A percentile compares a stretch with the other conserved stretches of the same genome.
Evolutionary conservation across 2,329 filamentous ascomycete species (phyloP).

Genomic region (Aspergillus floridensis): DNA sequence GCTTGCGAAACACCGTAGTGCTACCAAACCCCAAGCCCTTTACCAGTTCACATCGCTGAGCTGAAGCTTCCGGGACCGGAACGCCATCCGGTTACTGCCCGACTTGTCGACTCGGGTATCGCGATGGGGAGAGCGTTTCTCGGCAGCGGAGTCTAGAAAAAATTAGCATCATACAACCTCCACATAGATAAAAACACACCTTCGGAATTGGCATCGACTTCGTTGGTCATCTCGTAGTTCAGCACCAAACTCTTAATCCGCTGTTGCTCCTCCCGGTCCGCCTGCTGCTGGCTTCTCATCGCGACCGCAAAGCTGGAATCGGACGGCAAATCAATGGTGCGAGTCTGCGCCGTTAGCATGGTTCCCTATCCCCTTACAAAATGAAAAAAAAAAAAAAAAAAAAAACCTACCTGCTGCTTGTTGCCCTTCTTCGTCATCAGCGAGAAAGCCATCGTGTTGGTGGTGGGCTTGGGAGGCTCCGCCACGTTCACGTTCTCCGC

Average conservation of each 20-base stretch:
- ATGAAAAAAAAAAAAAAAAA: too few species aligned
- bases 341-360: constrained; percentile 60
- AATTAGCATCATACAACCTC: constrained; percentile 29
- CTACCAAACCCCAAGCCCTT: background rate
- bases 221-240: constrained; percentile 89
- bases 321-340: constrained; percentile 78
- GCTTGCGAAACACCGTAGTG: background rate
- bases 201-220: constrained; percentile 68
- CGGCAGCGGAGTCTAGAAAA: constrained; percentile 27
- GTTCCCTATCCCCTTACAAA: background rate
- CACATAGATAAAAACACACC: constrained; percentile 56
- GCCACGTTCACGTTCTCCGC: constrained; percentile 38
- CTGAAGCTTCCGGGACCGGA: constrained; percentile 85
- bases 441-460: constrained; percentile 89
- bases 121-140: constrained; percentile 45
- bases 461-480: constrained; percentile 33
- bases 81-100: constrained; percentile 66
- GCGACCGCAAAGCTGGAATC: constrained; percentile 94
- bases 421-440: constrained; percentile 95
- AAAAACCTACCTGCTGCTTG: constrained; percentile 71
- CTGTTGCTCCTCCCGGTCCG: constrained; percentile 93
- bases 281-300: constrained; percentile 93
- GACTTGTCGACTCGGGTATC: constrained; percentile 52
- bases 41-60: constrained; percentile 99
- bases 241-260: constrained; percentile 97